Conservation (phyloP, 495 filamentous ascomycete species). For the Lasiosphaeris hirsuta region DNA sequence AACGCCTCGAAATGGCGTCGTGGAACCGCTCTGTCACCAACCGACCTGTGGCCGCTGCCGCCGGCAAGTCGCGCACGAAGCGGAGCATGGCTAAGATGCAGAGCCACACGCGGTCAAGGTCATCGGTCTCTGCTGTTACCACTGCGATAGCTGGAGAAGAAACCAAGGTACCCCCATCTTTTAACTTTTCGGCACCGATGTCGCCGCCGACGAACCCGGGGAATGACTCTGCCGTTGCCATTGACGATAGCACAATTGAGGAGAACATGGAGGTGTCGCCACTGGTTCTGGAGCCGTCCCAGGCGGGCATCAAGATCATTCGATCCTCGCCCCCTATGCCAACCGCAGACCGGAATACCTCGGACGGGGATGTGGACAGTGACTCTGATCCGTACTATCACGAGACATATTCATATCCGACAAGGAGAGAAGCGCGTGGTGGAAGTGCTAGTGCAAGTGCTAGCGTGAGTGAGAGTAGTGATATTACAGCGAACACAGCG, state of each 20-base stretch:
- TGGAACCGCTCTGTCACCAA: not conserved
- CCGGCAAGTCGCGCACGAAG: slow-evolving; percentile 23
- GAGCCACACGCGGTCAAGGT: slow-evolving; percentile 22
- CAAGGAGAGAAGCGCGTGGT: too few species aligned
- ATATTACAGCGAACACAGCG: too few species aligned
- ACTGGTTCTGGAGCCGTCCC: not conserved
- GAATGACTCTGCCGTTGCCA: slow-evolving; percentile 14
- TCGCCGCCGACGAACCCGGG: slow-evolving; percentile 19
- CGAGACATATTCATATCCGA: too few species aligned
- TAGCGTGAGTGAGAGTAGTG: too few species aligned
- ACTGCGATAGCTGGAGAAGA: not conserved
- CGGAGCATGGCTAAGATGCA: slow-evolving; percentile 25
- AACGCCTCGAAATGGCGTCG: slow-evolving; percentile 37
- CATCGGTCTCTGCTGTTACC: not conserved
- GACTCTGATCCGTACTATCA: slow-evolving; percentile 8
- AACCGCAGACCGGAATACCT: not conserved
- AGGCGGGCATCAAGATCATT: not conserved
- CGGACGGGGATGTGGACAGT: slow-evolving; percentile 9
- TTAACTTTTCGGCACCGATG: slow-evolving; percentile 35
- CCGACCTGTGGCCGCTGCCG: not conserved
- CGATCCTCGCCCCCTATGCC: not conserved
- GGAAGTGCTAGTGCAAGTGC: too few species aligned
- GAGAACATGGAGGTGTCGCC: not conserved
- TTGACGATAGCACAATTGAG: slow-evolving; percentile 10
- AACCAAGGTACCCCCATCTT: not conserved